Evolutionary conservation across 768 basidiomycete genomes (phyloP), one percentile per base, ranked within the genome.

Genomic region (Suillus subaureus): DNA sequence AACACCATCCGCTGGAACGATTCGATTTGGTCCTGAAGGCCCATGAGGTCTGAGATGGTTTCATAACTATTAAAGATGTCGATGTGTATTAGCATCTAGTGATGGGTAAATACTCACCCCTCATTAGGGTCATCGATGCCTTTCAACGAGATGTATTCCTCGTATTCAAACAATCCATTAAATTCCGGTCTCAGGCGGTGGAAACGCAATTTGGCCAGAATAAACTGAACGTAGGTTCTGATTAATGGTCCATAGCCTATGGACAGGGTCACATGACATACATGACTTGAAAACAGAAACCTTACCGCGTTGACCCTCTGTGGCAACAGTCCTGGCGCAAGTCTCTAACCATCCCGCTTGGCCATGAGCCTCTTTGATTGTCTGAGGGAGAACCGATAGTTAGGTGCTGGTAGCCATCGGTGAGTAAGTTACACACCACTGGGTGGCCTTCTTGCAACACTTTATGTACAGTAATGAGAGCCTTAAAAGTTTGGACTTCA

Each of bases 341-440:
- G 97, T 99, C 77, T 99, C 97, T 21, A 99, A 85, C 97, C 97
- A 99, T 18, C 94, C 92, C 0, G 96, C 96, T 74, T 99, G 97
- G 13, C 92, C 89, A 67, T 98, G 97, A 1, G 94, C 96, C 77
- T 99, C 97, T 78, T 97, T 98, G 64, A 99, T 86, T 23, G 93
- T 93, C 97, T 98, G 70, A 68, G 62, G 55, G 63, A 61, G n/a
- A 61, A 66, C 4, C 23, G 64, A 71, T 63, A 70, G 58, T 61
- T 57, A 52, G 26, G 62, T 60, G 40, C 18, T 40, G 28, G 26
- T 28, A 61, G n/a, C 40, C 63, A 52, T 61, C 21, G 47, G 62
- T 18, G 31, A 49, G 55, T 62, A 62, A 45, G 61, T 45, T 57
- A 74, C 82, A 70, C 73, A 98, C 97, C 62, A 90, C 84, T 13